Conservation (phyloP, 2,329 filamentous ascomycete genomes). For the Aspergillus luchuensis region DNA sequence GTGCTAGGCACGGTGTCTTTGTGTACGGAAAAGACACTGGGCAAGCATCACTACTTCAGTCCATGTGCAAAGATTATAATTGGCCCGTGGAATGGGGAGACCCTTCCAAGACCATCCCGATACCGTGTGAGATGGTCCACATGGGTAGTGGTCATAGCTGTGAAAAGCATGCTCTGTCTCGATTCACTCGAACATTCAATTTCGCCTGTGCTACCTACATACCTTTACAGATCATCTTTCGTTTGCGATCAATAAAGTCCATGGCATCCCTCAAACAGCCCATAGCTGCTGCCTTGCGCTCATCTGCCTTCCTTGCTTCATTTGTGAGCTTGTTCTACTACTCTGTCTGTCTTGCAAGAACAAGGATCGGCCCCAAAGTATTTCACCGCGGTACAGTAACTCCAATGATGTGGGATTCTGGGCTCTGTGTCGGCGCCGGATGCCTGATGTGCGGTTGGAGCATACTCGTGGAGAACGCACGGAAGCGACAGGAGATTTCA, state of each 20-base stretch:
- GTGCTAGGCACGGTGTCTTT: conserved; percentile 64
- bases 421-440: conserved; percentile 69
- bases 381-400: conserved; percentile 58
- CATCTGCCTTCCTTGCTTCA: conserved; percentile 73
- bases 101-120: conserved; percentile 67
- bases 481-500: conserved; percentile 71
- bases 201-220: conserved; percentile 78
- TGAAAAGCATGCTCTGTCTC: conserved; percentile 70
- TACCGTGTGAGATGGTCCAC: conserved; percentile 83
- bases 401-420: conserved; percentile 59
- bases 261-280: conserved; percentile 52
- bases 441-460: conserved; percentile 81
- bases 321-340: conserved; percentile 85
- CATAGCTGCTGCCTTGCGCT: conserved; percentile 64
- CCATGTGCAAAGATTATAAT: conserved; percentile 71
- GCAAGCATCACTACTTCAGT: conserved; percentile 65
- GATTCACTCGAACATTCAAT: conserved; percentile 69
- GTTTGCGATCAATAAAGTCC: conserved; percentile 54
- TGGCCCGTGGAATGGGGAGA: conserved; percentile 73
- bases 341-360: conserved; percentile 75
- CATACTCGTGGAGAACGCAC: conserved; percentile 68
- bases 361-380: conserved; percentile 69
- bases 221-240: conserved; percentile 69
- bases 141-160: conserved; percentile 72
- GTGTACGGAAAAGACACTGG: conserved; percentile 74